Conservation (phyloP, 805 yeast species). For the Sporopachydermia quercuum region DNA sequence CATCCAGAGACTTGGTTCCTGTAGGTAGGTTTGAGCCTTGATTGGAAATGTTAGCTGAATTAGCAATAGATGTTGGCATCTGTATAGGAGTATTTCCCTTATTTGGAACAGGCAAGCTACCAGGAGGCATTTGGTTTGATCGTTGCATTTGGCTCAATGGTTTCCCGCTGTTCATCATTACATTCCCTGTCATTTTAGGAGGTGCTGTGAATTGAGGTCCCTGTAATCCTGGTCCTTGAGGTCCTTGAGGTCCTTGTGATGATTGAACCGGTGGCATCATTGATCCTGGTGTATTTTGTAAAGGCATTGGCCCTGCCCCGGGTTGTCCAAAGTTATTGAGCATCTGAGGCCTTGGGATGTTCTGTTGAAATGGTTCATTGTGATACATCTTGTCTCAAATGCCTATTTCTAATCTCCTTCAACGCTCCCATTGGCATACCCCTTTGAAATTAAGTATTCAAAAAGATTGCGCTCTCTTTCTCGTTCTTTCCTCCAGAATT, state of each 20-base stretch:
- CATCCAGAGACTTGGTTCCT: constrained; percentile 36
- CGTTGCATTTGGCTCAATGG: too few species aligned
- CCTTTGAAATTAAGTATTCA: too few species aligned
- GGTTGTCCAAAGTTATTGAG: background rate
- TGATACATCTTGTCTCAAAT: constrained; percentile 27
- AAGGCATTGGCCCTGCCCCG: background rate
- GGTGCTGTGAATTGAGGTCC: constrained; percentile 2
- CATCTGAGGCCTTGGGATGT: constrained; percentile 3
- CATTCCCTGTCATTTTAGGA: constrained; percentile 2
- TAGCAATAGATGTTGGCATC: too few species aligned
- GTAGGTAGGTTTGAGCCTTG: too few species aligned
- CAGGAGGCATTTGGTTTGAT: too few species aligned
- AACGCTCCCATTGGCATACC: too few species aligned
- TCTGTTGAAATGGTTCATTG: constrained; percentile 14
- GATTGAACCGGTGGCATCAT: background rate
- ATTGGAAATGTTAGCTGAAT: background rate
- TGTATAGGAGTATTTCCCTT: too few species aligned
- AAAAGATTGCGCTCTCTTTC: too few species aligned
- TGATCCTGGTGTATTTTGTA: background rate
- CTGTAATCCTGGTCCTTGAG: too few species aligned
- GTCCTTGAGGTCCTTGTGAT: background rate
- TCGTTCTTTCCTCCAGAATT: too few species aligned
- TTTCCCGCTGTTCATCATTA: background rate
- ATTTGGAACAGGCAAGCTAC: too few species aligned
- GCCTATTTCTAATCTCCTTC: too few species aligned